Evolutionary conservation across 495 filamentous ascomycete genomes (phyloP), one percentile per base, ranked within the genome.

Genomic region (Tuber brumale): DNA sequence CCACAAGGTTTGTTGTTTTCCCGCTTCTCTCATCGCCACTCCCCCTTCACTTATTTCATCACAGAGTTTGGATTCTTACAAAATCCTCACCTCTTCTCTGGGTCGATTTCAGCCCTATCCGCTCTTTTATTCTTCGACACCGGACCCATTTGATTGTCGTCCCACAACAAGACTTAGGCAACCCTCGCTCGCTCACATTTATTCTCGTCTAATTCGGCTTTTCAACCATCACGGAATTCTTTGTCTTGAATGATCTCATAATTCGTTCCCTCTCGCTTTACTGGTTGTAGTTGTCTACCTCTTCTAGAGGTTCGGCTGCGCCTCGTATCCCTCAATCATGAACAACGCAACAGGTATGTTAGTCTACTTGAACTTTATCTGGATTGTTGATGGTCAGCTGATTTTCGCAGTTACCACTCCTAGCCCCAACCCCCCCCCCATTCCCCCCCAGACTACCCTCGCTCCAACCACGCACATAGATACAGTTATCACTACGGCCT

Each of bases 141-240:
- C 57, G 39, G 78, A 80, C 78, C 76, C 77, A 80, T 80, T 80
- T 57, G 77, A 46, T 80, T 80, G 78, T 71, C 51, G 76, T 77
- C 76, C 69, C 75, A 27, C 12, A 66, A 16, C 57, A 2, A 7
- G 57, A 4, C 57, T 35, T 66, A 6, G 27, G 14, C 57, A 66
- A 35, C 14, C 14, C 31, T 35, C 12, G 5, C 57, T 19, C 27
- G 6, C 57, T 66, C 4, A 35, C 57, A 31, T 27, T 45, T 70
- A 37, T 69, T 70, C 43, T 27, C 46, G 35, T 42, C 57, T 66
- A 18, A 27, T 72, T 61, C 14, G 43, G 8, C 61, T 27, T 70
- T 75, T 57, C 41, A 27, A 70, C 69, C 48, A 48, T 77, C 66
- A 70, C 61, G 69, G 44, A 37, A 72, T 72, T 72, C 72, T 72